A percentile compares a stretch with the other conserved stretches of the same genome.
These are phyloP conservation scores for Venturia oleaginea DNA, from an alignment of 2,329 filamentous ascomycete species.

Conservation along the genomic window DNA sequence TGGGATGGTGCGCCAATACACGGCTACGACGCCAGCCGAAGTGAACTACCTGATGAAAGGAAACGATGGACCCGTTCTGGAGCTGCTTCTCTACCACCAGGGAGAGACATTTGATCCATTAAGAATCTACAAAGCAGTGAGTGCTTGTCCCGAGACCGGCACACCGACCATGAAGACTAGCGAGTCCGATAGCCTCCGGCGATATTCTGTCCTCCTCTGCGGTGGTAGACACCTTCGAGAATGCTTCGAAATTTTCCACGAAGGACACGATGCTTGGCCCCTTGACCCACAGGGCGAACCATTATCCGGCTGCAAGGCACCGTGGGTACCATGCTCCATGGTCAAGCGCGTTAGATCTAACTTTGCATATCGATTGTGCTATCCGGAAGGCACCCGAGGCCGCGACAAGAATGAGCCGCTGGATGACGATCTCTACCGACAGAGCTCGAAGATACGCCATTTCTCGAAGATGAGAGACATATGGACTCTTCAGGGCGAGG, in stretches of 20 bases:
- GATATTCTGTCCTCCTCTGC: not conserved
- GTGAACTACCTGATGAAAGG: not conserved
- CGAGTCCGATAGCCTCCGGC: not conserved
- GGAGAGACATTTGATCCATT: not conserved
- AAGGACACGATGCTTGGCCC: not conserved
- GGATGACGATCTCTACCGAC: not conserved
- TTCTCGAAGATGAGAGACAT: conserved; percentile 2
- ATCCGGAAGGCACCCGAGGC: not conserved
- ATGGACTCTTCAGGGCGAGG: not conserved
- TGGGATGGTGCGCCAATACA: not conserved
- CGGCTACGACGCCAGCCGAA: not conserved
- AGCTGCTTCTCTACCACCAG: not conserved
- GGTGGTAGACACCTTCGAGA: not conserved
- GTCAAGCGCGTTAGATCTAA: not conserved
- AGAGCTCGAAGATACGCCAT: not conserved
- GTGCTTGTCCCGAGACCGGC: not conserved
- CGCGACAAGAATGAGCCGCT: not conserved
- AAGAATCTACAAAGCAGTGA: not conserved
- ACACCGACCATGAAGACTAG: not conserved
- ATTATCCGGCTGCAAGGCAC: not conserved
- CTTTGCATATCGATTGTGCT: not conserved
- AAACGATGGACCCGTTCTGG: too few species aligned
- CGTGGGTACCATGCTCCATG: not conserved
- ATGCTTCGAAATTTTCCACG: not conserved
- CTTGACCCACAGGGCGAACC: not conserved